Percentiles rank a stretch among this genome's conserved stretches.
Evolutionary conservation across 805 yeast species (phyloP).

Genomic region (Saccharomyces cerevisiae): DNA sequence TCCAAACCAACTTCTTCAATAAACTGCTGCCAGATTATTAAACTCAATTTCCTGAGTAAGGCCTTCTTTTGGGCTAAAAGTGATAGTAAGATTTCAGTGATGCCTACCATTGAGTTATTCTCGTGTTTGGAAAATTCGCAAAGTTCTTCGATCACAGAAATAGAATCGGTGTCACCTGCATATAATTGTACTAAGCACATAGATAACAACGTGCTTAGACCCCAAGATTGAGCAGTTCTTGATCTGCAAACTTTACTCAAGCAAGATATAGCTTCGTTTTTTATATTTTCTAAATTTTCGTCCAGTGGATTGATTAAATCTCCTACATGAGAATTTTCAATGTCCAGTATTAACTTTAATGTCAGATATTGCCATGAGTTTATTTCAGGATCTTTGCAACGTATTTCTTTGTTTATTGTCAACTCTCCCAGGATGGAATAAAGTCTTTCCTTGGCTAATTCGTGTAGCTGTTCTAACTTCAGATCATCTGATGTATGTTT

Average conservation of each 20-base stretch:
- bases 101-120: conserved; percentile 37
- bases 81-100: conserved; percentile 52
- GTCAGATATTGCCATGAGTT: conserved; percentile 54
- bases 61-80: conserved; percentile 50
- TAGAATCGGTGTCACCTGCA: conserved; percentile 68
- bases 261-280: conserved; percentile 40
- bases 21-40: conserved; percentile 50
- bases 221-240: conserved; percentile 37
- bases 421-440: conserved; percentile 59
- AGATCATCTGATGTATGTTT: conserved; percentile 10
- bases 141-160: conserved; percentile 65
- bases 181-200: conserved; percentile 71
- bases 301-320: conserved; percentile 42
- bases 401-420: conserved; percentile 24
- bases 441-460: conserved; percentile 51
- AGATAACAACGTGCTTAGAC: conserved; percentile 71
- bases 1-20: conserved; percentile 36
- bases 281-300: conserved; percentile 44
- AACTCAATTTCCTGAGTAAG: conserved; percentile 48
- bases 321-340: conserved; percentile 19
- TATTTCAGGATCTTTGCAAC: conserved; percentile 26
- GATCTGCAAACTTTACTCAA: conserved; percentile 36
- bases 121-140: conserved; percentile 31
- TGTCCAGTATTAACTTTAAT: conserved; percentile 31
- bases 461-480: conserved; percentile 3